A percentile compares a stretch with the other conserved stretches of the same genome.
Conservation (phyloP, 1,139 yeast genomes). For the Geotrichum phurueaensis region DNA sequence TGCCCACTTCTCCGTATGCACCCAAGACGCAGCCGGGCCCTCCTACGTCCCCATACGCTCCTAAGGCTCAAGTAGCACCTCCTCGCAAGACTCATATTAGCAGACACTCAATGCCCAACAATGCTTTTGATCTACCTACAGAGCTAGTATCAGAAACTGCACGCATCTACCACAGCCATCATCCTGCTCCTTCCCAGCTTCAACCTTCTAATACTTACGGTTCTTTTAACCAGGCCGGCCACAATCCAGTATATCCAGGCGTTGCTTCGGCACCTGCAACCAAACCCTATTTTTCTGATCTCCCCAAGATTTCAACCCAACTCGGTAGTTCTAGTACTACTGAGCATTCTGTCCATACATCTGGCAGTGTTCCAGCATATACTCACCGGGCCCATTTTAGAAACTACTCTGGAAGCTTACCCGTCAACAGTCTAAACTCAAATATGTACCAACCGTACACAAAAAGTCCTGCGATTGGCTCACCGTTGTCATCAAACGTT, state of each 20-base stretch:
- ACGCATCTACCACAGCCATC: slow-evolving; percentile 20
- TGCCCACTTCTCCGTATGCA: background rate
- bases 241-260: background rate
- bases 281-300: slow-evolving; percentile 51
- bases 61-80: background rate
- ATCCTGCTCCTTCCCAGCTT: slow-evolving; percentile 1
- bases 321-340: slow-evolving; percentile 19
- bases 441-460: background rate
- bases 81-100: background rate
- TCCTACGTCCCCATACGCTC: background rate
- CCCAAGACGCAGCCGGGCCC: background rate
- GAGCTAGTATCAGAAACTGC: slow-evolving; percentile 41
- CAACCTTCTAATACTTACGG: slow-evolving; percentile 12
- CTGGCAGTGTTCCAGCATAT: slow-evolving; percentile 15
- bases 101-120: slow-evolving; percentile 15
- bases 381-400: slow-evolving; percentile 13
- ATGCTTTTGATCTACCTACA: slow-evolving; percentile 64
- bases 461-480: background rate
- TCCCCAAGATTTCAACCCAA: slow-evolving; percentile 36
- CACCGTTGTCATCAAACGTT: background rate
- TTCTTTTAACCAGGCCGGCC: background rate
- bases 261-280: slow-evolving; percentile 13
- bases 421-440: background rate
- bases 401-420: slow-evolving; percentile 2
- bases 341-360: slow-evolving; percentile 13